phyloP scores from a whole-genome alignment of 306 rosid genomes.

The Castanea sativa region DNA sequence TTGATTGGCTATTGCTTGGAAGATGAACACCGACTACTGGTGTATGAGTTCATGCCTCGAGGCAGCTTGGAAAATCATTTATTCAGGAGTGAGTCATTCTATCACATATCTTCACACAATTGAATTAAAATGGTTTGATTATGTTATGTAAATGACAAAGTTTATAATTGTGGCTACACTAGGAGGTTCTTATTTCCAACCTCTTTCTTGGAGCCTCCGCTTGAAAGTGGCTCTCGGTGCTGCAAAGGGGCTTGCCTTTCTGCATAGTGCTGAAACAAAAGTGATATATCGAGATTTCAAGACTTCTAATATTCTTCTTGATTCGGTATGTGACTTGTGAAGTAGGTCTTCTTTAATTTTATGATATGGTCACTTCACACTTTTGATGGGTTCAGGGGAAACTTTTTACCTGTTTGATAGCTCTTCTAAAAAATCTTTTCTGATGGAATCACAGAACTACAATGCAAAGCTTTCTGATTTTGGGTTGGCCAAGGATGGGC shows the following conservation, averaged over 20 bases:
- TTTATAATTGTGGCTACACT: slow-evolving; percentile 8
- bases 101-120: neutral
- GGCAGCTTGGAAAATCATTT: slow-evolving; percentile 76
- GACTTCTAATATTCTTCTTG: slow-evolving; percentile 64
- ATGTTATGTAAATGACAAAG: neutral
- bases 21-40: slow-evolving; percentile 61
- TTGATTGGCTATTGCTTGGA: slow-evolving; percentile 62
- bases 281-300: slow-evolving; percentile 67
- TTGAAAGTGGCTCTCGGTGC: slow-evolving; percentile 71
- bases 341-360: slow-evolving; percentile 6
- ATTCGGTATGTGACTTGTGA: slow-evolving; percentile 44
- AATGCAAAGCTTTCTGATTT: slow-evolving; percentile 67
- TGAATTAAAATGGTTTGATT: slow-evolving; percentile 2
- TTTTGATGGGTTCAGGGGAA: slow-evolving; percentile 8
- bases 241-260: slow-evolving; percentile 73
- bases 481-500: slow-evolving; percentile 69
- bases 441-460: slow-evolving; percentile 40
- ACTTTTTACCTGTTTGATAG: neutral
- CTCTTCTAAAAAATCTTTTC: slow-evolving; percentile 9
- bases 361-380: neutral
- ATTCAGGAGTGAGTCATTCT: slow-evolving; percentile 52
- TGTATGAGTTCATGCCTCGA: slow-evolving; percentile 64
- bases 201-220: slow-evolving; percentile 69
- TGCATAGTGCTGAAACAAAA: slow-evolving; percentile 49
- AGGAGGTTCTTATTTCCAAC: slow-evolving; percentile 75